Percentiles rank a stretch among this genome's conserved stretches.
These are phyloP conservation scores for Alternaria dauci DNA, from an alignment of 2,329 filamentous ascomycete species.

Conservation along the genomic window DNA sequence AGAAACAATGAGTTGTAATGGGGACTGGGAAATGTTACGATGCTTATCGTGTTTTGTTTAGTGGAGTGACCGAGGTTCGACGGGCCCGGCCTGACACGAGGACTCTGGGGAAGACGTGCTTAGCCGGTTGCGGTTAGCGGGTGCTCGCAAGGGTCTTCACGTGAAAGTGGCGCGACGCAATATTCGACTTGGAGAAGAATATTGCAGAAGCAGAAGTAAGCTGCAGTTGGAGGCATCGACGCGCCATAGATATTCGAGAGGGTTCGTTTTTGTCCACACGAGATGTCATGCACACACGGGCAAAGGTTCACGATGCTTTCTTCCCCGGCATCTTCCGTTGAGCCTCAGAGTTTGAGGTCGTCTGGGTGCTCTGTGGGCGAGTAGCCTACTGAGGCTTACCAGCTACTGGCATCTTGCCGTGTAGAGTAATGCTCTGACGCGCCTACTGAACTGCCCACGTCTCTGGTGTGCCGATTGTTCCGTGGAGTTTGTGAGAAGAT, in stretches of 20 bases:
- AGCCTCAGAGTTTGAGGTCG: background rate
- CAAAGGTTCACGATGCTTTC: background rate
- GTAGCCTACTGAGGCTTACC: background rate
- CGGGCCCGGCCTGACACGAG: slow-evolving; percentile 18
- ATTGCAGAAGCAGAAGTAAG: background rate
- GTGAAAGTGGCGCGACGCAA: slow-evolving; percentile 25
- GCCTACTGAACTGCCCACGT: slow-evolving; percentile 2
- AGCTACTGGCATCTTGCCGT: slow-evolving; percentile 1
- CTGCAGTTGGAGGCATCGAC: background rate
- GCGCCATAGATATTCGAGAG: background rate
- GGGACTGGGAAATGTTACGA: slow-evolving; percentile 2
- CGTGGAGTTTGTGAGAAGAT: background rate
- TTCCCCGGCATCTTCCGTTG: background rate
- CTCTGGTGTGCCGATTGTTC: slow-evolving; percentile 6
- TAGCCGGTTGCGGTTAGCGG: slow-evolving; percentile 25
- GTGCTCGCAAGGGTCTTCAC: slow-evolving; percentile 26
- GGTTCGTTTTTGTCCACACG: background rate
- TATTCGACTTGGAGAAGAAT: background rate
- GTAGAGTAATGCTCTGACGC: background rate
- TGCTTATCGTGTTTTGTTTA: slow-evolving; percentile 14
- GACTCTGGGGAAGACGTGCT: slow-evolving; percentile 31
- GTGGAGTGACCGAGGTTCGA: slow-evolving; percentile 41
- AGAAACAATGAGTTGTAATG: background rate
- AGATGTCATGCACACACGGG: background rate
- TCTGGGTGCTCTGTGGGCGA: background rate